Evolutionary conservation across 306 rosid genomes (phyloP).

Genomic region (Casuarina equisetifolia): DNA sequence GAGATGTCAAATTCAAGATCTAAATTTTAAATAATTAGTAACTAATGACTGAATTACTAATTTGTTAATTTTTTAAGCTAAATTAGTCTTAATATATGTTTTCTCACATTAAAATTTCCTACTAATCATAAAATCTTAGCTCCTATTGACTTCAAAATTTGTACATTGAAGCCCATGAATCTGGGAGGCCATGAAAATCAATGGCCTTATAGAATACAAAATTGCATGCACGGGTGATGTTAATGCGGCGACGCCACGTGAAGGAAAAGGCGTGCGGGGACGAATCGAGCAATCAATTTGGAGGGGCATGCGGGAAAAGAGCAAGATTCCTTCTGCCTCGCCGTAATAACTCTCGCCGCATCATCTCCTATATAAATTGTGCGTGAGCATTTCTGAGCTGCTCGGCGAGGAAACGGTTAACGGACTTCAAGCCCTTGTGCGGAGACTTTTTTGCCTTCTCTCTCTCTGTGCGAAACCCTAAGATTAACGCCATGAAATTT

Average conservation of each 20-base stretch:
- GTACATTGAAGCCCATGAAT: no score
- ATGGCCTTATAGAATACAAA: no score
- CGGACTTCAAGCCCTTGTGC: neutral
- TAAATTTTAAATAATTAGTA: no score
- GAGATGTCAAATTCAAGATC: no score
- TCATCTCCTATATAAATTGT: neutral
- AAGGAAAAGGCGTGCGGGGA: neutral
- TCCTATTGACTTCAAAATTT: no score
- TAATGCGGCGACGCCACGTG: neutral
- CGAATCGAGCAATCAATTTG: neutral
- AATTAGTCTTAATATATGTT: no score
- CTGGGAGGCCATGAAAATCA: no score
- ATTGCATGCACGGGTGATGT: no score
- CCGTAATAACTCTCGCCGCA: neutral
- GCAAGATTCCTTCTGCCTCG: neutral
- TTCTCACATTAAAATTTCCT: no score
- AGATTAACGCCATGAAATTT: slow-evolving; percentile 67
- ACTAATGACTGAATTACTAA: no score
- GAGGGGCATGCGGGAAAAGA: neutral
- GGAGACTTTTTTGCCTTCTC: neutral
- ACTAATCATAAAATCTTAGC: no score
- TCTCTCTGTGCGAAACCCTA: slow-evolving; percentile 44
- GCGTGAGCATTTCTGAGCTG: neutral
- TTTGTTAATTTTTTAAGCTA: no score
- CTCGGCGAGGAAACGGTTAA: neutral